Base-by-base conservation (phyloP, 148 eudicot species). In the Silene latifolia region DNA sequence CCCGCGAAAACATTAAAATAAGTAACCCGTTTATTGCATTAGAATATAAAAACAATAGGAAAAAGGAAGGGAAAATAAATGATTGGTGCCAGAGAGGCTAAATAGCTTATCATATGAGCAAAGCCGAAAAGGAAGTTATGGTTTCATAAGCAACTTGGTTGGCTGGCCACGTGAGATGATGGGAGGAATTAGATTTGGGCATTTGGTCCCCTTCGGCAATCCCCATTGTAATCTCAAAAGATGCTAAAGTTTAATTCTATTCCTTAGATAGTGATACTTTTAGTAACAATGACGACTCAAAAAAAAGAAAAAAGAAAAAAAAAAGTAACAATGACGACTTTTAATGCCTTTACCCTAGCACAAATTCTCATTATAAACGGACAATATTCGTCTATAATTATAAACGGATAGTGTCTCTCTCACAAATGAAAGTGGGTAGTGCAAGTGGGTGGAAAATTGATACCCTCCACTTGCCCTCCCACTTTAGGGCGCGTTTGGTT, bases 161-260 rank as follows among this genome's bases (percentile, higher is more conserved):
- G 76, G 57, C 77, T 73, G 77, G 68, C 72, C 77, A 78, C 73
- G 63, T 72, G 77, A 35, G 60, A 5, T 72, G 13, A 25, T 56
- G 56, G 9, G 17, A 20, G 44, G 44, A 39, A 39, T 39, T 39
- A 39, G 8, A 39, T 39, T 39, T 39, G 44, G 44, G 1, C 44
- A 39, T 39, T 39, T 39, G 44, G 44, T 39, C 44, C 44, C 44
- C 1, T 7, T 39, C 9, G 8, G 1, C 44, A 39, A 39, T 39
- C 44, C 44, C 9, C 35, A 32, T 32, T 32, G 4, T 32, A 32
- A 4, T 32, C 35, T 32, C 3, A 2, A 32, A 32, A 32, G 35
- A 32, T 32, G 35, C 35, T 32, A 2, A 20, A 21, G 57, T 0
- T 5, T 63, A 24, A 27, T 4, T 39, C 15, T 69, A 69, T 77